Evolutionary conservation across 1,284 basidiomycete genomes (phyloP), one percentile per base, ranked within the genome.

Genomic region (Heliocybe sulcata): DNA sequence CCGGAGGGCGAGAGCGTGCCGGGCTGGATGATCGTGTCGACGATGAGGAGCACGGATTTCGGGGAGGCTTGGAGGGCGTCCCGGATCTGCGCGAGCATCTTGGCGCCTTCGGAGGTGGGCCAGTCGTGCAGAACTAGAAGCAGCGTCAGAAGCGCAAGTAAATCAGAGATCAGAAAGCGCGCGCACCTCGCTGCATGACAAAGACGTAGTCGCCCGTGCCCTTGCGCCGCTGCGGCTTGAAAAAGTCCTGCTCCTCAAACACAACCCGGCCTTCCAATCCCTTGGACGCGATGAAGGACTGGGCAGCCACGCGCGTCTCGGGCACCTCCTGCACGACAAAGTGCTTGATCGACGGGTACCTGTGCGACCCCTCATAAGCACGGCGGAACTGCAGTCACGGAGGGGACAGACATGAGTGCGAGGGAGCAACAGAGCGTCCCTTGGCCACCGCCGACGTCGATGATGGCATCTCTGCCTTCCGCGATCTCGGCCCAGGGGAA

Each of bases 321-420:
- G 69, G 69, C 20, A 71, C 63, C 54, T 71, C 70, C 50, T 71
- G 69, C 22, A 72, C 66, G 49, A 71, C 59, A 54, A 72, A 71
- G 31, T 31, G 65, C 61, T 49, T 49, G 47, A 49, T 49, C 27
- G 22, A 25, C 1, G 67, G 67, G 55, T 70, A 67, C 54, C 66
- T 68, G 54, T 35, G 23, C 52, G 27, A 25, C 8, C 6, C 54
- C 35, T 26, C 14, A 38, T 27, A 26, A n/a, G 12, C 20, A 16
- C 33, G 19, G 48, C n/a, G 2, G 1, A 2, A 22, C 2, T 9
- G 25, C 2, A 29, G 1, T 50, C 49, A 51, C 31, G 20, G 22
- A 26, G 23, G 20, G 8, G 25, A 49, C 63, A 45, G 55, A 70
- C 69, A 64, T 69, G 35, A 55, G 60, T 27, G 70, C 66, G 26